Conservation (phyloP, 2,329 filamentous ascomycete species). For the Nemania bipapillata region DNA sequence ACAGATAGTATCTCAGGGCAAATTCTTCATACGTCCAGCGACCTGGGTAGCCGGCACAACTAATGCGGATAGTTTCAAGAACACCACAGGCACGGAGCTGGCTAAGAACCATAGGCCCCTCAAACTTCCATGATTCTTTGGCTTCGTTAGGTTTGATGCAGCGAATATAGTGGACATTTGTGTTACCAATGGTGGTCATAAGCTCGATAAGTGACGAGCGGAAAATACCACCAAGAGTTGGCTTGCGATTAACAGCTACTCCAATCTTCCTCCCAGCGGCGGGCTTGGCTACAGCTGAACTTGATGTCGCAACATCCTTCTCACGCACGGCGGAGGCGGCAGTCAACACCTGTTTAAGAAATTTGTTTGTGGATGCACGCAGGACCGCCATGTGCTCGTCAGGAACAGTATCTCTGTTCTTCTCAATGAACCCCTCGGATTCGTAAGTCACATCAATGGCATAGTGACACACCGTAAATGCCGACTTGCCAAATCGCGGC, state of each 20-base stretch:
- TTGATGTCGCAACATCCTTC: constrained; percentile 77
- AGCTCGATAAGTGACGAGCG: constrained; percentile 97
- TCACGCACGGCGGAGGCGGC: constrained; percentile 88
- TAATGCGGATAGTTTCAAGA: constrained; percentile 96
- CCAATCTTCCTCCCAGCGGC: constrained; percentile 86
- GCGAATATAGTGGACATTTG: constrained; percentile 97
- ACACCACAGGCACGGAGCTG: constrained; percentile 98
- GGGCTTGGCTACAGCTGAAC: constrained; percentile 79
- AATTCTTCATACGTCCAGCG: constrained; percentile 99
- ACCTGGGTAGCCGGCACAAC: constrained; percentile 95
- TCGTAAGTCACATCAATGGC: constrained; percentile 98
- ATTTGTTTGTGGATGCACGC: constrained; percentile 82
- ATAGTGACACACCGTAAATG: constrained; percentile 98
- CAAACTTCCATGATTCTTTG: constrained; percentile 97
- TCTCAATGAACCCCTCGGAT: constrained; percentile 98
- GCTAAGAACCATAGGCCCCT: constrained; percentile 97
- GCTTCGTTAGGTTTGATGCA: constrained; percentile 99
- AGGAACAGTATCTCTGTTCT: constrained; percentile 97
- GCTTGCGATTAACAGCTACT: constrained; percentile 93
- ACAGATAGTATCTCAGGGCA: constrained; percentile 96
- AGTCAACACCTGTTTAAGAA: constrained; percentile 84
- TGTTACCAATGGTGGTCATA: constrained; percentile 97
- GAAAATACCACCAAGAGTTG: constrained; percentile 97
- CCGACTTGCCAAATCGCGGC: constrained; percentile 94
- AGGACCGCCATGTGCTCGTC: constrained; percentile 98